Base-by-base conservation (phyloP, 1,284 basidiomycete species). In the Cutaneotrichosporon sp. region DNA sequence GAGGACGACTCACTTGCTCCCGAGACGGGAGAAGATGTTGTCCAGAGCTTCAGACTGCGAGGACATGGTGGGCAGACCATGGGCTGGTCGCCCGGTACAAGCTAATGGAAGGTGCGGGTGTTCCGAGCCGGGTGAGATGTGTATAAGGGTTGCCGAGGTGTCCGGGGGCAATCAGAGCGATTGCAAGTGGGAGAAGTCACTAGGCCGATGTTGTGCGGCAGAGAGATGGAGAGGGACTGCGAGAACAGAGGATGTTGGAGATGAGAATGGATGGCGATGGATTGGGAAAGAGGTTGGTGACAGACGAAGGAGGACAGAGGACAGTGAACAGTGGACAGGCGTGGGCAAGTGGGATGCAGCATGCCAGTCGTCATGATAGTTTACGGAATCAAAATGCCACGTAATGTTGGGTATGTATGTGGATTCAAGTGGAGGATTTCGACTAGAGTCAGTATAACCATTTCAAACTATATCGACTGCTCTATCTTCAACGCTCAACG, bases 31-130 rank as follows among this genome's bases (percentile, higher is more conserved):
- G 62, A 77, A 79, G 69, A 79, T 79, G 70, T 65, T 71, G 61
- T 77, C 77, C 63, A 79, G 72, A 26, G 71, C 72, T 66, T 79
- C 77, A 50, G 76, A 74, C 68, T 73, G 73, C 36, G 72, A 69
- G 2, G 74, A 65, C 77, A 79, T 79, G 22, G 16, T 57, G 68
- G 63, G 58, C 69, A 59, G 47, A 47, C 31, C 64, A 66, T 63
- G 61, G 65, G 58, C 53, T 53, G 55, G 31, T 18, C 30, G 51
- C 51, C 51, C 51, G 31, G 51, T 30, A 13, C 30, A 34, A 53
- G 40, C 5, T 16, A 32, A 16, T 4, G 36, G 30, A n/a, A 26
- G 58, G 22, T 9, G 34, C 5, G 31, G 51, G 14, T 53, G 51
- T 32, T 53, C n/a, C 6, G 31, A 22, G 36, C 34, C 22, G 21